Evolutionary conservation across 768 basidiomycete species (phyloP), one percentile per base, ranked within the genome.

Genomic region (Lentinula detonsa): DNA sequence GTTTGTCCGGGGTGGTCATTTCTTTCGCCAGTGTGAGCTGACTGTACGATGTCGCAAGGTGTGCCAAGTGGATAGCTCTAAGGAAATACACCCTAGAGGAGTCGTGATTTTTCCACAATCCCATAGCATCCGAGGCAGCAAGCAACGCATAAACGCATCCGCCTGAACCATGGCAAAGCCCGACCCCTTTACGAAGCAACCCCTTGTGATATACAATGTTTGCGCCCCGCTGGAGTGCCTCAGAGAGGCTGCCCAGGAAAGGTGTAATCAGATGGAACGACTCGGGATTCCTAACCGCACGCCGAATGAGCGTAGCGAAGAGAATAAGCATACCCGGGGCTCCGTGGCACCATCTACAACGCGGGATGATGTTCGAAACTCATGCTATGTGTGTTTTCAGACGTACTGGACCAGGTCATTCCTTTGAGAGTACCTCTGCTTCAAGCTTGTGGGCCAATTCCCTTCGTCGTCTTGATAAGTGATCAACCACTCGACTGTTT

Each of bases 161-260:
- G 8, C 75, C 81, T 5, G 81, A 75, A 4, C 85, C 85, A 63
- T 86, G 84, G 65, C 85, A 86, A 10, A 85, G 71, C 0, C 85
- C 84, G n/a, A 84, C 70, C 10, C 85, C 84, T 67, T 85, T 86
- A 3, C 75, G 74, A 16, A 85, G 74, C 7, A 85, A 65, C 0
- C 85, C 84, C 5, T 72, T 74, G 8, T 70, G 65, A 64, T 85
- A 84, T 13, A 83, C 75, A 8, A 82, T 65, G 1, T 67, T 66
- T 7, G 78, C 79, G 11, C 75, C 82, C 10, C 70, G 72, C 13
- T 69, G 66, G 1, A 82, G 64, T 2, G 82, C 71, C 3, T 64
- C 59, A 11, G 68, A 62, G 2, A 80, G 64, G 15, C 68, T 73
- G 1, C 65, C 62, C 40, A 65, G 61, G 9, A 77, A 65, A 15